A percentile compares a stretch with the other conserved stretches of the same genome.
These are phyloP conservation scores for Linanthus parryae DNA, from an alignment of 148 eudicot species.

Conservation along the genomic window DNA sequence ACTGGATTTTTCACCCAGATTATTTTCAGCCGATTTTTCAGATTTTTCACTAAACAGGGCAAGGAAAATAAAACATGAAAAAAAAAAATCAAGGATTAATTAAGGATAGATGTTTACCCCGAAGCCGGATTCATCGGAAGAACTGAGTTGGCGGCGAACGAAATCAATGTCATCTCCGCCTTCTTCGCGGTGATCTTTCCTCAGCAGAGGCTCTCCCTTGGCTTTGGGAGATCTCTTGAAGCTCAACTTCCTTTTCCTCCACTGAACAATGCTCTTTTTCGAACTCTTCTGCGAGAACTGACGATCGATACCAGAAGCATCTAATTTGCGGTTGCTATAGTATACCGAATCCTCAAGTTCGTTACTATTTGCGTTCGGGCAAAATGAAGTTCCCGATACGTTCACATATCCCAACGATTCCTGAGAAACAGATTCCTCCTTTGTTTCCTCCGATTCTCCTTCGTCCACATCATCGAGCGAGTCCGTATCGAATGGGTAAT, in stretches of 20 bases:
- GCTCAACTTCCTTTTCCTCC: slow-evolving; percentile 67
- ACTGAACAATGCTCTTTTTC: slow-evolving; percentile 37
- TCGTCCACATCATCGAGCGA: slow-evolving; percentile 47
- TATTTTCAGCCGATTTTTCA: no score
- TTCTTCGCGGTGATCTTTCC: slow-evolving; percentile 55
- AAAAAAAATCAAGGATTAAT: background rate
- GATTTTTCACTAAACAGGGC: no score
- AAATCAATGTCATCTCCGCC: slow-evolving; percentile 92
- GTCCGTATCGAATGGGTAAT: slow-evolving; percentile 58
- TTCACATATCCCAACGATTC: slow-evolving; percentile 49
- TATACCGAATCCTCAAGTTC: slow-evolving; percentile 46
- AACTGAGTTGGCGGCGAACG: slow-evolving; percentile 64
- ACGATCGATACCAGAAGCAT: slow-evolving; percentile 17
- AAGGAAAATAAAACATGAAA: background rate
- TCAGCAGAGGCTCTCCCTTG: slow-evolving; percentile 75
- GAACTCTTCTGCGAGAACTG: slow-evolving; percentile 26
- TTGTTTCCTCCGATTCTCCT: slow-evolving; percentile 42
- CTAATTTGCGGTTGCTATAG: slow-evolving; percentile 34
- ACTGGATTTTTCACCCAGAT: no score
- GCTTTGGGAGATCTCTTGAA: slow-evolving; percentile 55
- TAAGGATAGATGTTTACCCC: slow-evolving; percentile 28
- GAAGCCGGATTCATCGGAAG: slow-evolving; percentile 42
- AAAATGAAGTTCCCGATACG: slow-evolving; percentile 32
- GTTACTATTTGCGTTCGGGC: slow-evolving; percentile 16
- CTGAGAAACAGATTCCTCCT: slow-evolving; percentile 19